Conservation (phyloP, 1,284 basidiomycete genomes). For the Ceratorhiza oryzae-sativae region DNA sequence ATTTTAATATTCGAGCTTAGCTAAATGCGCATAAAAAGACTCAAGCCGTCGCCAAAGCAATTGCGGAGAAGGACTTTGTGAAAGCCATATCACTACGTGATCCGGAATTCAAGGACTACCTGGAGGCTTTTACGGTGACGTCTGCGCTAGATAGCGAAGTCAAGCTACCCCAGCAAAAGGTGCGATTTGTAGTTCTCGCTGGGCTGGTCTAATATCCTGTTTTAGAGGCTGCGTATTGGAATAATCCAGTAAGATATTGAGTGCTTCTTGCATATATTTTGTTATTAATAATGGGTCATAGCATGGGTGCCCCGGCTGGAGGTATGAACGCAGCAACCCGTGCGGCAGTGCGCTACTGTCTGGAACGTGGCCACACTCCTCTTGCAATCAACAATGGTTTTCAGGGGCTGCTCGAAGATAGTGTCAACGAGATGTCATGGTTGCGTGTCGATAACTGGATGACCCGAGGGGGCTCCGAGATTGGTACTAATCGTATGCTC, state of each 20-base stretch:
- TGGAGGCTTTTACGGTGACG: slow-evolving; percentile 83
- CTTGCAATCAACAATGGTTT: slow-evolving; percentile 96
- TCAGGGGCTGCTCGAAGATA: slow-evolving; percentile 90
- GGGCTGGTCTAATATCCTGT: background rate
- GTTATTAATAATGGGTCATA: slow-evolving; percentile 49
- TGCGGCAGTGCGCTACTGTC: slow-evolving; percentile 91
- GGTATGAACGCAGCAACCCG: slow-evolving; percentile 99
- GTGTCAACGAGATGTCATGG: slow-evolving; percentile 89
- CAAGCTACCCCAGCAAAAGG: slow-evolving; percentile 68
- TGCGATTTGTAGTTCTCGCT: slow-evolving; percentile 45
- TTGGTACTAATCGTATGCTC: slow-evolving; percentile 92
- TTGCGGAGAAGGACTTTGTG: slow-evolving; percentile 83
- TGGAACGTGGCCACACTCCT: slow-evolving; percentile 90
- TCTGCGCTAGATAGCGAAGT: slow-evolving; percentile 69
- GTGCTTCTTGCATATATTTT: too few species aligned
- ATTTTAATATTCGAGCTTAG: background rate
- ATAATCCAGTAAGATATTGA: slow-evolving; percentile 86
- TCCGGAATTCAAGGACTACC: slow-evolving; percentile 87
- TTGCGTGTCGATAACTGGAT: slow-evolving; percentile 97
- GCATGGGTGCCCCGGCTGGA: slow-evolving; percentile 95
- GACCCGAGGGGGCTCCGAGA: slow-evolving; percentile 95
- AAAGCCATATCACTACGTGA: slow-evolving; percentile 90
- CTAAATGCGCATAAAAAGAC: slow-evolving; percentile 63
- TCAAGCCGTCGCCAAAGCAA: slow-evolving; percentile 82
- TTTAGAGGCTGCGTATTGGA: slow-evolving; percentile 82